Evolutionary conservation across 257 asterid species (phyloP).

Genomic region (Orobanche coerulescens): DNA sequence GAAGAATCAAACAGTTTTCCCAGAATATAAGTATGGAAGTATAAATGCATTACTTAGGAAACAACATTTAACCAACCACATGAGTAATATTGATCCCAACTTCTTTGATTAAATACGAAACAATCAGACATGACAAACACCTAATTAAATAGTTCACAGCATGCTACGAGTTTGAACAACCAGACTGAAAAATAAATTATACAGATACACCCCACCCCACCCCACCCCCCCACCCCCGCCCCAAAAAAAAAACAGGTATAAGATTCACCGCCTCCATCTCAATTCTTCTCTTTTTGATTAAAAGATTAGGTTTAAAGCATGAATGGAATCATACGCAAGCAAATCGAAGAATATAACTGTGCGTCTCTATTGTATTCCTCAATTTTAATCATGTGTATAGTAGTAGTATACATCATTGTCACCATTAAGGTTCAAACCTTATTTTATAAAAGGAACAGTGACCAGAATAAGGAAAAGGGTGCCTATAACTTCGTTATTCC

Average conservation of each 20-base stretch:
- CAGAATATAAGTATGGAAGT: not conserved
- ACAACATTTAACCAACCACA: constrained; percentile 6
- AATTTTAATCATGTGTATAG: too few relatives aligned
- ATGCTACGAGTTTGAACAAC: constrained; percentile 10
- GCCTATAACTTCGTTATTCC: not conserved
- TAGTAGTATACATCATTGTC: not conserved
- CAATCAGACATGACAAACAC: not conserved
- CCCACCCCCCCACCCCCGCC: too few relatives aligned
- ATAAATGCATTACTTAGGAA: not conserved
- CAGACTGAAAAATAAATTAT: not conserved
- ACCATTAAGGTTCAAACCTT: not conserved
- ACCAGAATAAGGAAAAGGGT: not conserved
- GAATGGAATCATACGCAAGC: not conserved
- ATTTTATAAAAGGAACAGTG: not conserved
- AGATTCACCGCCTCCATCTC: not conserved
- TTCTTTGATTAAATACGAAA: constrained; percentile 5
- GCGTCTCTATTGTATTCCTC: too few relatives aligned
- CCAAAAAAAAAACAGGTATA: not conserved
- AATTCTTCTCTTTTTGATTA: not conserved
- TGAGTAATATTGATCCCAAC: not conserved
- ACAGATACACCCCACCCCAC: too few relatives aligned
- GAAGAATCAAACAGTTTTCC: constrained; percentile 9
- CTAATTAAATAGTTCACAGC: not conserved
- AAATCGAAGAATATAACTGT: constrained; percentile 9
- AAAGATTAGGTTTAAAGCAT: constrained; percentile 2